Percentiles rank a stretch among this genome's conserved stretches.
phyloP scores from a whole-genome alignment of 768 basidiomycete species.

The Leccinum aurantiacum region DNA sequence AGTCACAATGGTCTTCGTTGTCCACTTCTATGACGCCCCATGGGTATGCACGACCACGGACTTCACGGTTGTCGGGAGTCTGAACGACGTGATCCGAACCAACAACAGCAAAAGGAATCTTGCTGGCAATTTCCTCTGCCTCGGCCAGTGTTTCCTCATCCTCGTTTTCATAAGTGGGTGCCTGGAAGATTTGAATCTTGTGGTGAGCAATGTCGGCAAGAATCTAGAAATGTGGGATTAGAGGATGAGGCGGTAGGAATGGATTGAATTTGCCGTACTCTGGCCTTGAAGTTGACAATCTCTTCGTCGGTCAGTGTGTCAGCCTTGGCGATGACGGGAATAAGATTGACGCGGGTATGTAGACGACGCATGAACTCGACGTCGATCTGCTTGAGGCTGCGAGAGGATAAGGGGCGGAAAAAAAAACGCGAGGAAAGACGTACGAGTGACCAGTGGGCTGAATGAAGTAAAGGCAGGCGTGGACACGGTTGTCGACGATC shows the following conservation, averaged over 20 bases:
- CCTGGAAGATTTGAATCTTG: conserved; percentile 97
- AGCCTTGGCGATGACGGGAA: conserved; percentile 97
- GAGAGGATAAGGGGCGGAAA: neutral
- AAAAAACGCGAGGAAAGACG: conserved; percentile 29
- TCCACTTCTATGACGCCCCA: conserved; percentile 99
- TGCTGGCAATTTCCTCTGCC: conserved; percentile 96
- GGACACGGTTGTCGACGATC: conserved; percentile 94
- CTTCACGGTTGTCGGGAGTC: conserved; percentile 85
- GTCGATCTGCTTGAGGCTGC: conserved; percentile 93
- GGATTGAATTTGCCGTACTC: conserved; percentile 49
- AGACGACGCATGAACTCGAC: conserved; percentile 99
- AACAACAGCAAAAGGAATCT: conserved; percentile 98
- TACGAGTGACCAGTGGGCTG: conserved; percentile 98
- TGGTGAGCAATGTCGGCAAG: conserved; percentile 92
- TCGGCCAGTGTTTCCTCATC: conserved; percentile 98
- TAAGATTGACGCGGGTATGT: conserved; percentile 96
- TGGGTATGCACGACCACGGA: conserved; percentile 94
- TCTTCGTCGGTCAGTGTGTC: conserved; percentile 98
- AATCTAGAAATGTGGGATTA: conserved; percentile 51
- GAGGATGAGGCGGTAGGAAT: neutral
- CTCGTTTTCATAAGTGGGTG: conserved; percentile 96
- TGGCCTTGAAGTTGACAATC: conserved; percentile 86
- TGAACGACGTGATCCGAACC: conserved; percentile 85
- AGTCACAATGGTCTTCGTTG: conserved; percentile 99
- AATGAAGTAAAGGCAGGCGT: conserved; percentile 98